A percentile compares a stretch with the other conserved stretches of the same genome.
Evolutionary conservation across 2,329 filamentous ascomycete species (phyloP).

Genomic region (Hirsutella rhossiliensis): DNA sequence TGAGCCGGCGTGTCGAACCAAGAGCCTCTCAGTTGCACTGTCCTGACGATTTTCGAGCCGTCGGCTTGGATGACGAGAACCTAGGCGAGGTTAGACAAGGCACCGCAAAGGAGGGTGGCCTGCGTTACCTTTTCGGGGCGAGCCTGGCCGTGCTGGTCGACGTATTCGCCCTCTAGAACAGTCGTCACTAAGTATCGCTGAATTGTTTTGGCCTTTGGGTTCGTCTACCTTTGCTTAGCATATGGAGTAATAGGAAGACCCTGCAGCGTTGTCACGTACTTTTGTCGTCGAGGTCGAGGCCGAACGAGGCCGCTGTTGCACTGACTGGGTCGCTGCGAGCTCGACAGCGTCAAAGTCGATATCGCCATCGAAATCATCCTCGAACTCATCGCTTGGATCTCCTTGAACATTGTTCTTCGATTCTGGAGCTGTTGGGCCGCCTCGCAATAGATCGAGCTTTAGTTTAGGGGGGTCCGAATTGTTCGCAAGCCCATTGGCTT

Average conservation of each 20-base stretch:
- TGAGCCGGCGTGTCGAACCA: conserved; percentile 77
- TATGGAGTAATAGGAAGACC: conserved; percentile 13
- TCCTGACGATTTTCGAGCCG: conserved; percentile 49
- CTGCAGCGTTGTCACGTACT: conserved; percentile 22
- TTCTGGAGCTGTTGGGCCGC: not conserved
- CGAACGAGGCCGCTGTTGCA: conserved; percentile 14
- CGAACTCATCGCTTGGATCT: conserved; percentile 20
- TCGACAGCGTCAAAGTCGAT: conserved; percentile 71
- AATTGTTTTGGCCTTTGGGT: conserved; percentile 58
- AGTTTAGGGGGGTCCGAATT: not conserved
- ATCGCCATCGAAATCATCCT: conserved; percentile 49
- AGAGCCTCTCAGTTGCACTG: conserved; percentile 67
- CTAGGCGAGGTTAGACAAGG: conserved; percentile 28
- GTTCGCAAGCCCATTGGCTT: conserved; percentile 16
- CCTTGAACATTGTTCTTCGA: conserved; percentile 5
- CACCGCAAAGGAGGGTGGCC: too few relatives aligned
- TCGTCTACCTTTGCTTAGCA: conserved; percentile 60
- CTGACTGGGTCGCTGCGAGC: conserved; percentile 58
- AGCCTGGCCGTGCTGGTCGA: conserved; percentile 45
- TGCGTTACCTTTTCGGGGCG: conserved; percentile 56
- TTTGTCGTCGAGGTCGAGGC: conserved; percentile 10
- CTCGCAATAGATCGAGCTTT: not conserved
- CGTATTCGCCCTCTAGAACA: conserved; percentile 58
- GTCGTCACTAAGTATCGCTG: conserved; percentile 77
- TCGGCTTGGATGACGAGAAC: conserved; percentile 76